phyloP scores from a whole-genome alignment of 225 moss, liverwort and hornwort genomes.

The Bryum argenteum region DNA sequence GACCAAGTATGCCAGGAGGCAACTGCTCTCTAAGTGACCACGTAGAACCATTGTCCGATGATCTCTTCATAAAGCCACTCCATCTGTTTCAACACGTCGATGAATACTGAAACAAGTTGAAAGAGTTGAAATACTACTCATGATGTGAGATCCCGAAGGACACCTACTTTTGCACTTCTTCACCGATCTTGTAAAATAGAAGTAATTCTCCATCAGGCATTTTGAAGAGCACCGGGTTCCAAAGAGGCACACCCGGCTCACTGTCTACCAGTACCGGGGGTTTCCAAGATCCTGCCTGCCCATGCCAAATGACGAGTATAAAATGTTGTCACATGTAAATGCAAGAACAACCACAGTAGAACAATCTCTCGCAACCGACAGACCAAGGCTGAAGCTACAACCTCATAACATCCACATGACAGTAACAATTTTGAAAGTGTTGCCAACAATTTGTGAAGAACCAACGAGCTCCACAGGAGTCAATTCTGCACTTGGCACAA shows the following conservation, averaged over 20 bases:
- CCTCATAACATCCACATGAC: not conserved
- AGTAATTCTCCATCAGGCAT: slow-evolving; percentile 78
- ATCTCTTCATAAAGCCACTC: slow-evolving; percentile 93
- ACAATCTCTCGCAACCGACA: slow-evolving; percentile 1
- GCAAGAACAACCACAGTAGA: slow-evolving; percentile 5
- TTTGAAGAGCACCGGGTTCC: slow-evolving; percentile 87
- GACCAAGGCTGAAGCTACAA: not conserved
- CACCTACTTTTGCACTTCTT: slow-evolving; percentile 81
- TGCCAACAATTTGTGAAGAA: slow-evolving; percentile 10
- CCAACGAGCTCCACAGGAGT: not conserved
- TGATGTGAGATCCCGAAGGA: slow-evolving; percentile 9
- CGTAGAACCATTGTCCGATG: slow-evolving; percentile 60
- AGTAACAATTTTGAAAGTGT: not conserved
- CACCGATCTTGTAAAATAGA: slow-evolving; percentile 85
- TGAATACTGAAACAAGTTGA: slow-evolving; percentile 6
- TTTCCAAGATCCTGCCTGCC: slow-evolving; percentile 61
- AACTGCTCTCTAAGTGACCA: slow-evolving; percentile 80
- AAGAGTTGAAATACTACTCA: slow-evolving; percentile 7
- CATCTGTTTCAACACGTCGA: slow-evolving; percentile 48
- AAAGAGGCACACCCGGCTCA: slow-evolving; percentile 63
- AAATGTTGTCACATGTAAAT: slow-evolving; percentile 17
- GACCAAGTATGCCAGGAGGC: slow-evolving; percentile 87
- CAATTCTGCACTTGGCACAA: not conserved
- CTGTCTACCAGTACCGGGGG: slow-evolving; percentile 58
- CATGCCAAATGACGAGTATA: slow-evolving; percentile 30